Evolutionary conservation across 2,329 filamentous ascomycete species (phyloP).

Genomic region (Cladosporium cucumerinum): DNA sequence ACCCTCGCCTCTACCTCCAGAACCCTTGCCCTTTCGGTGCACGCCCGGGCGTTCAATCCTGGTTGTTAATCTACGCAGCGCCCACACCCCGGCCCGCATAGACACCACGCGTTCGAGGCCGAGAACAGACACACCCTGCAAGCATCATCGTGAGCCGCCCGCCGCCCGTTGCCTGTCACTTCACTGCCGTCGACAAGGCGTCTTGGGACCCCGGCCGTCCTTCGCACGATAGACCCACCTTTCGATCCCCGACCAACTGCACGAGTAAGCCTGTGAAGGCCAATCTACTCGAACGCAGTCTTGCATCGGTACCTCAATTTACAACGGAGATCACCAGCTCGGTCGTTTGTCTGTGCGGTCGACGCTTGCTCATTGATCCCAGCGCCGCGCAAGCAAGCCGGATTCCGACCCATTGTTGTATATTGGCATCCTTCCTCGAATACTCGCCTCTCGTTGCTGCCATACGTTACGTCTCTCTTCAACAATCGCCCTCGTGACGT

Average conservation of each 20-base stretch:
- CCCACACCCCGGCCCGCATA: slow-evolving; percentile 25
- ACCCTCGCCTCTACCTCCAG: slow-evolving; percentile 3
- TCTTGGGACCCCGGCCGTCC: slow-evolving; percentile 22
- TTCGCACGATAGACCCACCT: slow-evolving; percentile 9
- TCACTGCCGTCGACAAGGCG: slow-evolving; percentile 20
- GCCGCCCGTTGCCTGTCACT: slow-evolving; percentile 25
- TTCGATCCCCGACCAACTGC: slow-evolving; percentile 11
- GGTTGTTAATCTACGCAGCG: slow-evolving; percentile 10
- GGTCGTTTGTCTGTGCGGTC: slow-evolving; percentile 13
- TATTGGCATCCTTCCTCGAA: slow-evolving; percentile 9
- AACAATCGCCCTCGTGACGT: slow-evolving; percentile 5
- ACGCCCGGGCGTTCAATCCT: slow-evolving; percentile 14
- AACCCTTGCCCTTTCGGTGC: slow-evolving; percentile 13
- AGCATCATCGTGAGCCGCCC: slow-evolving; percentile 19
- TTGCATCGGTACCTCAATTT: slow-evolving; percentile 15
- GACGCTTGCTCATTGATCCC: slow-evolving; percentile 13
- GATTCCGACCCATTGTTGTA: slow-evolving; percentile 5
- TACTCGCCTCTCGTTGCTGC: slow-evolving; percentile 17
- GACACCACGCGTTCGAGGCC: slow-evolving; percentile 25
- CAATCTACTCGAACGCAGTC: slow-evolving; percentile 14
- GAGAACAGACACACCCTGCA: slow-evolving; percentile 17
- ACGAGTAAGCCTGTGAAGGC: slow-evolving; percentile 15
- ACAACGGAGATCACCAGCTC: slow-evolving; percentile 16
- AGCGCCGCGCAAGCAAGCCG: slow-evolving; percentile 13
- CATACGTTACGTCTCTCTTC: slow-evolving; percentile 15